Evolutionary conservation across 73 alveolate genomes (phyloP), one percentile per base, ranked within the genome.

Genomic region (Stentor coeruleus): DNA sequence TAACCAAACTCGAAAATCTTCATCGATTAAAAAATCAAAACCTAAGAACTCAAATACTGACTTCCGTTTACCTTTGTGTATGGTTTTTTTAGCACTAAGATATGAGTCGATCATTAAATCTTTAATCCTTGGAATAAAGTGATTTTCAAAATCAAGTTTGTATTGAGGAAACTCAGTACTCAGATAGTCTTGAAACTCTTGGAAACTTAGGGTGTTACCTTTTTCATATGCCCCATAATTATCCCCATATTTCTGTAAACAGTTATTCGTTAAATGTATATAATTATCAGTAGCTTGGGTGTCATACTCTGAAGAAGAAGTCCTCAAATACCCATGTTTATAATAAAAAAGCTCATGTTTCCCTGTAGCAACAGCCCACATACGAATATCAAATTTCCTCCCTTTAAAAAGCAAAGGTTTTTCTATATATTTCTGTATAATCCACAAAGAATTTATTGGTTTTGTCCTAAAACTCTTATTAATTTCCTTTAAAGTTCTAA

Each of bases 381-480:
- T 90, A 81, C 99, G 88, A 28, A 95, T 85, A 86, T 95, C 99
- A 84, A 95, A 95, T 79, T 95, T 95, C 75, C 99, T 83, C 31
- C 92, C 94, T 49, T 94, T 83, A 87, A 87, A 93, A 35, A 95
- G 91, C 35, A 95, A 83, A 6, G 99, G 99, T 57, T 79, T 86
- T 81, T 95, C 99, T 3, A 95, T 77, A 85, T 95, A 95, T 88
- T 95, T 95, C 87, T 95, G 94, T 0, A 95, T 91, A 3, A 95
- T 94, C 93, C 94, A 91, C 60, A 81, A 82, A 59, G 90, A 81
- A 39, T 41, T 35, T 0, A 86, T 75, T 3, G 90, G 84, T 38
- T 85, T 83, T 35, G 85, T 38, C 59, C 74, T 81, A 3, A 91
- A 39, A 74, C 84, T 86, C n/a, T 82, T 82, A 66, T 87, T 74